Base-by-base conservation (phyloP, 2,329 filamentous ascomycete species). In the Nectriaceae sp. region DNA sequence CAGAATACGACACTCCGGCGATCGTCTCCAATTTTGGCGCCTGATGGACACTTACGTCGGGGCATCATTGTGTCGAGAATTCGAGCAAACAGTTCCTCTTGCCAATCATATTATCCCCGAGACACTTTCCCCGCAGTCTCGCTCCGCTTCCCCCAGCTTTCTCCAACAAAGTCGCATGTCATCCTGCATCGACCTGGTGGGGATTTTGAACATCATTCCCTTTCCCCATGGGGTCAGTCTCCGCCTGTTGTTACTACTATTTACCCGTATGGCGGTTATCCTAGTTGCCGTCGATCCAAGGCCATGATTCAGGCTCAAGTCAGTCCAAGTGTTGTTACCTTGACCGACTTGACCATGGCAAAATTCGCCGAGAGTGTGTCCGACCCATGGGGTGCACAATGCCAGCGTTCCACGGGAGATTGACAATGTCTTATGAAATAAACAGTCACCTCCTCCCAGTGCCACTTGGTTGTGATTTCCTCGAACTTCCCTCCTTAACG, bases 181-280 rank as follows among this genome's bases (percentile, higher is more conserved):
- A 22, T 29, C 24, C 33, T 49, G 52, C 16, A 16, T 11, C 10
- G 33, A 18, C 6, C 10, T 16, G 6, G 6, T 37, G 33, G 26
- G 26, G 26, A 31, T 31, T 31, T 31, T 15, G 26, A 8, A 8
- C 26, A 8, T 39, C 43, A 21, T 44, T 46, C 40, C 15, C n/a
- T 54, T 57, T 45, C 54, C 57, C 54, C 50, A 46, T 55, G 51
- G 49, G 51, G 55, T 55, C 49, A 44, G 45, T 33, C 18, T 41
- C 22, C 18, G 18, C 21, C 37, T 31, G 42, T 3, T 44, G 21
- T 55, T 50, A 46, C 36, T 39, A 52, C 50, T 46, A 36, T 46
- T 33, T 42, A 40, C 13, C n/a, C 36, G n/a, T 20, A 29, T 38
- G 16, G 16, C 41, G 11, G 10, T 24, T 22, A 31, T 37, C 29